Evolutionary conservation across 1,284 basidiomycete genomes (phyloP).

Genomic region (Rhizoctonia solani): DNA sequence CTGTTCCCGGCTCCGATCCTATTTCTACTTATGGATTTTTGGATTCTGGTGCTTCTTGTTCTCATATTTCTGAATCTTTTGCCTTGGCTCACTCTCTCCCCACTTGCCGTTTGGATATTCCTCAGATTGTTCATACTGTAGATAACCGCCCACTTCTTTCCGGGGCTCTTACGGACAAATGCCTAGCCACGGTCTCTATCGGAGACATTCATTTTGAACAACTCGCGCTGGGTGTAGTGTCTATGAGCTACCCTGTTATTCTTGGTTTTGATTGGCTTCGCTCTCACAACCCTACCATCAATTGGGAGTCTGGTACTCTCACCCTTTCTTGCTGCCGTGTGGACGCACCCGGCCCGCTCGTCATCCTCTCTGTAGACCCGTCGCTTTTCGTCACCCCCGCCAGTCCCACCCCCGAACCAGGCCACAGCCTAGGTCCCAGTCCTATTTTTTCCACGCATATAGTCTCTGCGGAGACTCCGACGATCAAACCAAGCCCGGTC

Average conservation of each 20-base stretch:
- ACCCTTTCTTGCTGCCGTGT: neutral
- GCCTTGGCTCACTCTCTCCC: conserved; percentile 44
- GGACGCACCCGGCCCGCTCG: neutral
- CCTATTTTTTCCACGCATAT: neutral
- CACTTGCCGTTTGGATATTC: conserved; percentile 41
- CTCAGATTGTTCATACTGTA: conserved; percentile 46
- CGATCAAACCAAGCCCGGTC: neutral
- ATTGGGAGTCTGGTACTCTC: conserved; percentile 22
- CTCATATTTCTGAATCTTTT: conserved; percentile 48
- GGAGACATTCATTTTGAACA: conserved; percentile 39
- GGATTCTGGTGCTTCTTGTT: conserved; percentile 47
- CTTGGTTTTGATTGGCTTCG: conserved; percentile 35
- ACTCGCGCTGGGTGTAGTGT: neutral
- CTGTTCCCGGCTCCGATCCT: conserved; percentile 44
- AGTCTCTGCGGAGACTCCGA: neutral
- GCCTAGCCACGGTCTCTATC: conserved; percentile 36
- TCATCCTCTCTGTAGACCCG: neutral
- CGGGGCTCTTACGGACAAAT: conserved; percentile 48
- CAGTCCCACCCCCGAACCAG: neutral
- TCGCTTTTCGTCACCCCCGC: neutral
- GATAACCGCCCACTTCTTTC: conserved; percentile 48
- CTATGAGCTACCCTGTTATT: conserved; percentile 23
- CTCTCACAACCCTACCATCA: conserved; percentile 32
- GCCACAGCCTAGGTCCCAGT: neutral
- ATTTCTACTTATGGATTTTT: conserved; percentile 46